These are phyloP conservation scores for Cercophora sp. DNA, from an alignment of 495 filamentous ascomycete species.

Conservation along the genomic window DNA sequence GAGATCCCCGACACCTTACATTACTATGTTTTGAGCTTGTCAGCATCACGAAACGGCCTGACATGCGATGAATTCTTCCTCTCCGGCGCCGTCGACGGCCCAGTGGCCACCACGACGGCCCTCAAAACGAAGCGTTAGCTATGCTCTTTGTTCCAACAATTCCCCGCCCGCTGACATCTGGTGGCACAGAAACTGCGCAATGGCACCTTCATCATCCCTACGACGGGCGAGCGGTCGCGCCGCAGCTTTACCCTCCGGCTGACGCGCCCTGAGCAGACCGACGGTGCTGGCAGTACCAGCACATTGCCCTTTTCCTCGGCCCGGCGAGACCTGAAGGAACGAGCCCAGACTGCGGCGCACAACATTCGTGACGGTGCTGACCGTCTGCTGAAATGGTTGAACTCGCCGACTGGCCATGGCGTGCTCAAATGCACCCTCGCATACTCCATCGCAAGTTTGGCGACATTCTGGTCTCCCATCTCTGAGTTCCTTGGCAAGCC, in stretches of 20 bases:
- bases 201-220: constrained; percentile 58
- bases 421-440: constrained; percentile 92
- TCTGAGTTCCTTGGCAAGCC: constrained; percentile 72
- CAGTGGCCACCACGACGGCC: constrained; percentile 32
- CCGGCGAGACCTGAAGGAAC: constrained; percentile 21
- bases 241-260: constrained; percentile 54
- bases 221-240: constrained; percentile 57
- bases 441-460: constrained; percentile 83
- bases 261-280: constrained; percentile 23
- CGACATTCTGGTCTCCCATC: constrained; percentile 75
- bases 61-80: constrained; percentile 30
- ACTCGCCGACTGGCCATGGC: constrained; percentile 58
- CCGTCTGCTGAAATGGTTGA: constrained; percentile 39
- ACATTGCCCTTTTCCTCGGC: constrained; percentile 10
- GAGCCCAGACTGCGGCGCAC: constrained; percentile 27
- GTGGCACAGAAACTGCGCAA: constrained; percentile 50
- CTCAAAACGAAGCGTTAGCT: constrained; percentile 34
- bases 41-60: no score
- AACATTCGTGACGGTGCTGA: constrained; percentile 18
- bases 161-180: not conserved
- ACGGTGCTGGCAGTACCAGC: constrained; percentile 19
- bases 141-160: not conserved
- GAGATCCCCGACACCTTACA: no score
- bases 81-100: constrained; percentile 21
- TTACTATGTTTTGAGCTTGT: no score